A percentile compares a stretch with the other conserved stretches of the same genome.
Evolutionary conservation across 306 rosid species (phyloP).

Genomic region (Sechiopsis laciniata): DNA sequence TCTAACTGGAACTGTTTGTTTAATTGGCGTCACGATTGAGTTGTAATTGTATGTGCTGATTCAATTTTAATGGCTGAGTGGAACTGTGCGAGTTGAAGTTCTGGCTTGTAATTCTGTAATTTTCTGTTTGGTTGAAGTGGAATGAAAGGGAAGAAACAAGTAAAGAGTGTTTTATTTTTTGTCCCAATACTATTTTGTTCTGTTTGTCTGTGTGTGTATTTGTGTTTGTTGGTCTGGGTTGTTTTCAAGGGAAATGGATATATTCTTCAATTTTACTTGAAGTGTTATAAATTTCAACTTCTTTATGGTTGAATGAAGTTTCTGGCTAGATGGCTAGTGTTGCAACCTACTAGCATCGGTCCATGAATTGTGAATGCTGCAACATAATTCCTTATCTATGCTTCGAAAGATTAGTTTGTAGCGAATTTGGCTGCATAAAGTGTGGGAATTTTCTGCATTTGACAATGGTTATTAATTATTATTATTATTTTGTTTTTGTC

Average conservation of each 20-base stretch:
- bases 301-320: not conserved
- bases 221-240: not conserved
- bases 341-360: slow-evolving; percentile 6
- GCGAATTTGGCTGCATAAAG: not conserved
- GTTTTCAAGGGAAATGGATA: not conserved
- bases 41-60: slow-evolving; percentile 13
- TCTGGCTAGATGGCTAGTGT: not conserved
- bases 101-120: not conserved
- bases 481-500: slow-evolving; percentile 14
- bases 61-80: not conserved
- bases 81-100: not conserved
- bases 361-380: not conserved
- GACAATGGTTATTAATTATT: not conserved
- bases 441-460: not conserved
- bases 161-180: not conserved
- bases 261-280: not conserved
- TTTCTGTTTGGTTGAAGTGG: not conserved
- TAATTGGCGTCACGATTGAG: not conserved
- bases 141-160: not conserved
- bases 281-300: not conserved
- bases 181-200: not conserved
- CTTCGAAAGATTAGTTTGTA: not conserved
- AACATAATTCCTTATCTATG: not conserved
- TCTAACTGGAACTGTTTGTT: not conserved
- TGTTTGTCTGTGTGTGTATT: not conserved